Base-by-base conservation (phyloP, 306 rosid species). In the Vigna mungo region DNA sequence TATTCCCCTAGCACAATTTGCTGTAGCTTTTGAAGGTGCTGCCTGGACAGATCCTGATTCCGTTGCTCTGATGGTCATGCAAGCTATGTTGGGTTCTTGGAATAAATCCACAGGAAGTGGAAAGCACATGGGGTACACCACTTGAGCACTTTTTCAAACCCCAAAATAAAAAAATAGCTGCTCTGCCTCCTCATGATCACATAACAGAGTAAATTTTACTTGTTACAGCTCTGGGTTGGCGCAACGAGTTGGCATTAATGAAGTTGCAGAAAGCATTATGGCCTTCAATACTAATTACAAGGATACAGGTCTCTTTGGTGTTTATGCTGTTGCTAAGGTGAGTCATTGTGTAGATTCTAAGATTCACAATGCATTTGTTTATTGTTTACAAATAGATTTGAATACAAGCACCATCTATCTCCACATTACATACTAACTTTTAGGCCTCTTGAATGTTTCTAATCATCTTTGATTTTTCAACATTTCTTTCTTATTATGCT, bases 31-130 rank as follows among this genome's bases (percentile, higher is more conserved):
- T 55, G 86, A 76, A 62, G 97, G 97, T 61, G 97, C 97, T 73
- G 82, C 93, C 18, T 88, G 97, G 97, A 88, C 92, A n/a, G 97
- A 92, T 80, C 97, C 97, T 44, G 97, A 92, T 78, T 92, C 96
- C 27, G 73, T 90, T 81, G 68, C 97, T 32, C 82, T 92, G 59
- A 92, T 90, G 97, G 97, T 92, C 81, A 92, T 92, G 93, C 96
- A 92, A 51, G 92, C 96, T 21, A 86, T 92, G 93, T 71, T 92
- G 88, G 96, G 96, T 13, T 90, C 97, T 36, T 92, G 96, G 96
- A 92, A 86, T 76, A 92, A 92, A 69, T 78, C 73, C 32, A 85
- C 91, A 39, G 91, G 88, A 47, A 90, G 92, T 63, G 97, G 92
- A 90, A 90, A 92, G 80, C 97, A 92, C 86, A 90, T 90, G 96